These are phyloP conservation scores for Gymnopus androsaceus DNA, from an alignment of 1,284 basidiomycete species.

Conservation along the genomic window DNA sequence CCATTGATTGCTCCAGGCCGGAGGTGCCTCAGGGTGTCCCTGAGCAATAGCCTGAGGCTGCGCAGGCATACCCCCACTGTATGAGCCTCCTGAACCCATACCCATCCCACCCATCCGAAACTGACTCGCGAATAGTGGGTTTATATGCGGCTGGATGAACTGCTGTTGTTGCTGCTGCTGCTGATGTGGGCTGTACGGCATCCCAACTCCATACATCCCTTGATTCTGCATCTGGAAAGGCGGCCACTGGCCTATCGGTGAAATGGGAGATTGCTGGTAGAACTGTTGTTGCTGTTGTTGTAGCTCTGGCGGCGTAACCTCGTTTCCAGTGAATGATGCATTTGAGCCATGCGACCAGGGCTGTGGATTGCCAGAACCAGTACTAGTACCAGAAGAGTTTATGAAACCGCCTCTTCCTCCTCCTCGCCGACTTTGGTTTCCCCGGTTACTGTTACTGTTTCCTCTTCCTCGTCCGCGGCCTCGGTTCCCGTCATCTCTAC, in stretches of 20 bases:
- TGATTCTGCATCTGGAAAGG: slow-evolving; percentile 5
- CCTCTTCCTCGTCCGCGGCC: slow-evolving; percentile 39
- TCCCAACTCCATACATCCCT: not conserved
- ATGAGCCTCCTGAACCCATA: slow-evolving; percentile 2
- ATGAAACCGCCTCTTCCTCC: slow-evolving; percentile 16
- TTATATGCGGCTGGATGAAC: slow-evolving; percentile 78
- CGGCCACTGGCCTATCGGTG: slow-evolving; percentile 9
- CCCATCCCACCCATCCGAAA: slow-evolving; percentile 13
- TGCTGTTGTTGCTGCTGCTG: too few relatives aligned
- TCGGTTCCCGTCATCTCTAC: slow-evolving; percentile 26
- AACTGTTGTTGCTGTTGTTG: not conserved
- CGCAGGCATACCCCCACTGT: not conserved
- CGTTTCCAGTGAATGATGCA: not conserved
- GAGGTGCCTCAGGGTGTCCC: not conserved
- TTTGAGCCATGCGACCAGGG: not conserved
- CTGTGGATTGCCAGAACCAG: not conserved
- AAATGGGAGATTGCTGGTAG: slow-evolving; percentile 2
- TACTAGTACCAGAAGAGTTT: not conserved
- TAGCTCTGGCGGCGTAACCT: not conserved
- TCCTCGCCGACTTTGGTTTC: slow-evolving; percentile 15
- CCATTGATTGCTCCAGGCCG: slow-evolving; percentile 4
- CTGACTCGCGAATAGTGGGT: slow-evolving; percentile 61
- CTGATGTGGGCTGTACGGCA: slow-evolving; percentile 22
- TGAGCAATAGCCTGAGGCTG: not conserved
- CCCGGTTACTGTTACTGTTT: slow-evolving; percentile 23